Base-by-base conservation (phyloP, 495 filamentous ascomycete species). In the Penicillium lagena region DNA sequence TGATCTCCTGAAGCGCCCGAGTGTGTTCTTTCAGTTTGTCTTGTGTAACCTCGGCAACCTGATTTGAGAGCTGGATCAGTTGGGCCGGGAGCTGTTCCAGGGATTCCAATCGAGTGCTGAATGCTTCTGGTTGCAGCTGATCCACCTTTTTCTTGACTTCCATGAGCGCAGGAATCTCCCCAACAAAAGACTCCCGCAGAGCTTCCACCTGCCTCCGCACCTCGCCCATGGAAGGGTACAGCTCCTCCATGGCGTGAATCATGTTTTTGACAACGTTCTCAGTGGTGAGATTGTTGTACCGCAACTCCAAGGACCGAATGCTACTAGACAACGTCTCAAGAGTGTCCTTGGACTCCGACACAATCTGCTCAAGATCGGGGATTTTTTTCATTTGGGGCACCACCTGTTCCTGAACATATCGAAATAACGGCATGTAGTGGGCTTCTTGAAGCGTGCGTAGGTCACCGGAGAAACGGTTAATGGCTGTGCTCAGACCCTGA, bases 251-350 rank as follows among this genome's bases (percentile, higher is more conserved):
- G 5, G 54, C 59, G 33, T 45, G 42, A n/a, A 66, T 31, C 58
- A 72, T 72, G 9, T 52, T 43, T 30, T 55, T 60, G 22, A 61
- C 53, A n/a, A 71, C 35, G 2, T 47, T 32, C 13, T 60, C 63
- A 0, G 63, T 63, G 43, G 55, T 60, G 29, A 71, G 54, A 38
- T 49, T 63, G 37, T 52, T 58, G 35, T 66, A 72, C 28, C 71
- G 59, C 2, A 27, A 32, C 50, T 71, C 70, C 27, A 73, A 42
- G 7, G 70, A 73, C 29, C 58, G 56, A n/a, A 7, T 34, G 2
- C 32, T 12, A 10, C 5, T 10, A 9, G 2, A 11, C 32, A 34
- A 3, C 3, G 32, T 11, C 7, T 34, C 10, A 10, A 34, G n/a
- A 12, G n/a, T 10, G n/a, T 12, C 32, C 10, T 9, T 34, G 32